These are phyloP conservation scores for Rhexocercosporidium sp. DNA, from an alignment of 2,329 filamentous ascomycete genomes.

Conservation along the genomic window DNA sequence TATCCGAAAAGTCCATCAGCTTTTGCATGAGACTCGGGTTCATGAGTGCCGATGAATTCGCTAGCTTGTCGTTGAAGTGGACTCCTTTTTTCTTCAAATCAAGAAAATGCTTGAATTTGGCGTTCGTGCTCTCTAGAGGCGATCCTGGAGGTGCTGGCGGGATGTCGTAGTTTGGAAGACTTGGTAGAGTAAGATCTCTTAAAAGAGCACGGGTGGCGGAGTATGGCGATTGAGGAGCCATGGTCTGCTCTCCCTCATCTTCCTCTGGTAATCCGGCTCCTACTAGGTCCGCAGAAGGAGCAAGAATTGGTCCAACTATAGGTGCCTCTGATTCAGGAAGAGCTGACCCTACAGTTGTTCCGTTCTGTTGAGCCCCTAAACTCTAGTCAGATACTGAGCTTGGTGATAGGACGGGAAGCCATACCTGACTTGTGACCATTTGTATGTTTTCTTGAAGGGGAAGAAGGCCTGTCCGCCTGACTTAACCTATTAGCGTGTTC, in stretches of 20 bases:
- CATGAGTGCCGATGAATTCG: conserved; percentile 67
- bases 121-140: conserved; percentile 57
- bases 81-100: conserved; percentile 76
- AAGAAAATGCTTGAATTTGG: conserved; percentile 77
- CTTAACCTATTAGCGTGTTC: conserved; percentile 32
- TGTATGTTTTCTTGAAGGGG: conserved; percentile 15
- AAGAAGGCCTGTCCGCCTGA: conserved; percentile 22
- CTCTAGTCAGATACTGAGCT: not conserved
- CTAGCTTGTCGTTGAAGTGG: conserved; percentile 79
- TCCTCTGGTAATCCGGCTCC: conserved; percentile 32
- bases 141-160: conserved; percentile 73
- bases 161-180: conserved; percentile 74
- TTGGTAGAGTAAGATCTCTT: conserved; percentile 75
- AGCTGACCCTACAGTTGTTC: not conserved
- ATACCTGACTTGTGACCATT: conserved; percentile 33
- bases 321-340: conserved; percentile 30
- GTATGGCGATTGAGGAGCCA: conserved; percentile 63
- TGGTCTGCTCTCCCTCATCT: conserved; percentile 41
- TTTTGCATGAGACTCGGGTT: conserved; percentile 78
- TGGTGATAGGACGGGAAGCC: not conserved
- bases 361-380: not conserved
- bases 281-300: conserved; percentile 22
- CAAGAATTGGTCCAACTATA: conserved; percentile 38
- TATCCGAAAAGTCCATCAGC: conserved; percentile 70
- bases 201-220: conserved; percentile 66